Evolutionary conservation across 2,329 filamentous ascomycete genomes (phyloP), one percentile per base, ranked within the genome.

Genomic region (Trichoderma koningiopsis): DNA sequence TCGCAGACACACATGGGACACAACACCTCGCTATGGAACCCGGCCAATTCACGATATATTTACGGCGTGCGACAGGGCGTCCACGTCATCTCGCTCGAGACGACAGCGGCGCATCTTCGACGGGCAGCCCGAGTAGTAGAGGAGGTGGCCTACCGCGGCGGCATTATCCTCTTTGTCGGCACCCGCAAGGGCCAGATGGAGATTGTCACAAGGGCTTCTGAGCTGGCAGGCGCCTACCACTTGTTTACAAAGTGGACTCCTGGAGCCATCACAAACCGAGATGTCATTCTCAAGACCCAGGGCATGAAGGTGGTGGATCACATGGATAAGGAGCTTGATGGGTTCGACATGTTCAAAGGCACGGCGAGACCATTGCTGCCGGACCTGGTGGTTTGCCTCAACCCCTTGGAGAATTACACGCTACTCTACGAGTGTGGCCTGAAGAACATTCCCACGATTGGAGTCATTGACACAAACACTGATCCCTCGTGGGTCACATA

Each of bases 401-500:
- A 98, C 79, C 95, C 95, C 13, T 77, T 95, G 69, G 96, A 99
- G 84, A 98, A 99, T 80, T 93, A 92, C 76, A 89, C 94, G 7
- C 79, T 97, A 78, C 84, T 99, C 76, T 93, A 96, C 80, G 96
- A 99, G 84, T 98, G 96, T 79, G 92, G 91, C 0, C 79, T 94
- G 69, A 91, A 93, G 78, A 92, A 91, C 76, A 92, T 99, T 69
- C 96, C 96, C 0, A 98, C 96, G 0, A 96, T 99, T 76, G 96
- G 95, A 58, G 86, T 99, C 69, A 91, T 98, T 73, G 96, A 99
- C 80, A 98, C 96, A 0, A 92, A 99, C 79, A 91, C 90, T 2
- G 92, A 98, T 80, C 93, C 96, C 0, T 93, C 93, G 0, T 95
- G 92, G 88, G 94, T 98, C 62, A 98, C 96, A 4, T 99, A 99